These are phyloP conservation scores for Pestalotiopsis sp. DNA, from an alignment of 2,329 filamentous ascomycete genomes.

Conservation along the genomic window DNA sequence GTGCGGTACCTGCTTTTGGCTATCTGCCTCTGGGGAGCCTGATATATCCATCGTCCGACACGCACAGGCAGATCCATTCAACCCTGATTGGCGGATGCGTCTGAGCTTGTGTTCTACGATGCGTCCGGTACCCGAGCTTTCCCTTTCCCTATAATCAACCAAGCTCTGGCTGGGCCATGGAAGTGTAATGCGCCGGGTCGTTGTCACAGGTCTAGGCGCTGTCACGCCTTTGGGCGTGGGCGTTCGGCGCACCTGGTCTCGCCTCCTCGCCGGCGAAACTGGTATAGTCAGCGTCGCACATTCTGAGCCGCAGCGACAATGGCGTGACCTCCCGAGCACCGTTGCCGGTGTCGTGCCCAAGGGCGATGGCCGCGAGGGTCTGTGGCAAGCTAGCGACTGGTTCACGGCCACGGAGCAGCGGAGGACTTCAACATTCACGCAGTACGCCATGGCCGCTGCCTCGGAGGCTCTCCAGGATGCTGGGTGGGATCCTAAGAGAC, in stretches of 20 bases:
- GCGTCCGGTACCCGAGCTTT: background rate
- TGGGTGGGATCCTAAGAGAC: constrained; percentile 66
- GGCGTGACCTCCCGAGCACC: constrained; percentile 76
- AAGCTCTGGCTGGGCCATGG: constrained; percentile 28
- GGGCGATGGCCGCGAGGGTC: constrained; percentile 41
- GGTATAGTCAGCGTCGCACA: constrained; percentile 76
- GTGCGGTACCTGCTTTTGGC: background rate
- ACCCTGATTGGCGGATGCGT: background rate
- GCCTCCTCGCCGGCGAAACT: constrained; percentile 76
- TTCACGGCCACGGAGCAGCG: constrained; percentile 58
- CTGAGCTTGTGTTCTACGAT: background rate
- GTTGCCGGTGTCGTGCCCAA: constrained; percentile 81
- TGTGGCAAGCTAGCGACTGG: constrained; percentile 58
- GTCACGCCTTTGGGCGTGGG: constrained; percentile 84
- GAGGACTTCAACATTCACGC: constrained; percentile 87
- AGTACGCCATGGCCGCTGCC: constrained; percentile 86
- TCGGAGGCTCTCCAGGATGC: constrained; percentile 86
- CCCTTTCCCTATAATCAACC: background rate
- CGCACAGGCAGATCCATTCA: background rate
- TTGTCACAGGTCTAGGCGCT: constrained; percentile 81
- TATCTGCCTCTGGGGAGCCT: background rate
- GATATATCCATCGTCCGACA: constrained; percentile 1
- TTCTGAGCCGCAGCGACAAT: constrained; percentile 57
- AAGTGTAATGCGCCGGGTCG: constrained; percentile 68
- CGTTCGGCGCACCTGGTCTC: constrained; percentile 75